Evolutionary conservation across 2,329 filamentous ascomycete genomes (phyloP).

Genomic region (Microcera coccophila): DNA sequence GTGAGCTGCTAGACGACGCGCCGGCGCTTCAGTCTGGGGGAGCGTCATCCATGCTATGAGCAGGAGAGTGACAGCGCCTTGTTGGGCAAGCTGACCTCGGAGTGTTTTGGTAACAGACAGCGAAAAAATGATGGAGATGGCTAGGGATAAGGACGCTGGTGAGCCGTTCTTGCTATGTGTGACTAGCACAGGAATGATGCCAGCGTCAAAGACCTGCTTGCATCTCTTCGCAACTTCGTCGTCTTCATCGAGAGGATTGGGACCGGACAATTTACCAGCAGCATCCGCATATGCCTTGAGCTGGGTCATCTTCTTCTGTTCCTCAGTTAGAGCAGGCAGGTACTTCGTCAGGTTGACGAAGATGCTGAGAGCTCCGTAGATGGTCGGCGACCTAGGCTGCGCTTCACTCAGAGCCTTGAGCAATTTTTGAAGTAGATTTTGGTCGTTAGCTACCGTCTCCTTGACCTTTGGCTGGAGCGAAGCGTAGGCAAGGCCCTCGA

Average conservation of each 20-base stretch:
- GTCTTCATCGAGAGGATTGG: conserved; percentile 70
- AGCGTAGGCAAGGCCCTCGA: conserved; percentile 90
- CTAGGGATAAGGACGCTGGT: conserved; percentile 64
- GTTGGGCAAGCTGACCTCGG: conserved; percentile 79
- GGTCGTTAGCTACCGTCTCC: conserved; percentile 69
- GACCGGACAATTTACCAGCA: conserved; percentile 59
- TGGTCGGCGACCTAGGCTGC: conserved; percentile 62
- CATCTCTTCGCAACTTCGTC: conserved; percentile 73
- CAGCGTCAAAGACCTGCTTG: conserved; percentile 71
- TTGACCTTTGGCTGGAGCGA: conserved; percentile 83
- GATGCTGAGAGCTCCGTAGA: conserved; percentile 83
- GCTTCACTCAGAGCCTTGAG: conserved; percentile 59
- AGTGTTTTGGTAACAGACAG: conserved; percentile 70
- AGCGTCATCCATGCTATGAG: conserved; percentile 66
- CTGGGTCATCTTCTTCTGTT: conserved; percentile 87
- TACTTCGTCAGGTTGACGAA: conserved; percentile 82
- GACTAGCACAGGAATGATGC: conserved; percentile 72
- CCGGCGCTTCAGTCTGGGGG: conserved; percentile 44
- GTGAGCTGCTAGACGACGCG: conserved; percentile 65
- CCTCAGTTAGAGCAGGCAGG: conserved; percentile 72
- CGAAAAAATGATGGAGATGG: conserved; percentile 71
- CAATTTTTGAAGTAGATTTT: conserved; percentile 64
- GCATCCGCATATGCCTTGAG: conserved; percentile 93
- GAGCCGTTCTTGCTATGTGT: conserved; percentile 71
- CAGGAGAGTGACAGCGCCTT: conserved; percentile 86